Evolutionary conservation across 148 eudicot species (phyloP), one percentile per base, ranked within the genome.

Genomic region (Linanthus parryae): DNA sequence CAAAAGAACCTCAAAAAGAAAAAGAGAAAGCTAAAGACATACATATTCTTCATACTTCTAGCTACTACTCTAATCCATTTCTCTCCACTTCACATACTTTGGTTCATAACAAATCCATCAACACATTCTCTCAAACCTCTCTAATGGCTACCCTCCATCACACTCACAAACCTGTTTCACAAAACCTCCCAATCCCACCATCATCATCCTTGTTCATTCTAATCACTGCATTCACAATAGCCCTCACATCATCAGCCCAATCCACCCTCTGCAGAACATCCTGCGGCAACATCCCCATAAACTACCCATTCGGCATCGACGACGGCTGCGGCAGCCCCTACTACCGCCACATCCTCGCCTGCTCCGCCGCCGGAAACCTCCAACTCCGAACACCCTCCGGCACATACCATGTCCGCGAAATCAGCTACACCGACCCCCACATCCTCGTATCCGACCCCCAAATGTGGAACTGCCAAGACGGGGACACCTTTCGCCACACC

Each of bases 241-340:
- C 54, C 37, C 59, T 70, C 15, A 52, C 59, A 26, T 39, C 65
- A 19, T 64, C n/a, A n/a, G n/a, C 94, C 15, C 88, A 91, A 62
- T 69, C 94, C 21, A 65, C 47, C 43, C 67, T 59, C 3, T 92
- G 98, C 63, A 59, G 90, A 53, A 73, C 77, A 5, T 61, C 90
- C 6, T 91, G 98, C 27, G 94, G 81, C 15, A 67, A 68, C 24
- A 78, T 87, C 23, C 74, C 84, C 10, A 84, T 92, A 49, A 71
- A 70, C 56, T 92, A 87, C 66, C 98, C 98, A 0, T 73, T 92
- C 18, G 81, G 85, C 58, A 73, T 87, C 19, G 94, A 82, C 21
- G 81, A 84, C 21, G 98, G 98, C 15, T 92, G 94, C 17, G 95
- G 98, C 39, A 86, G 82, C 70, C 94, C 84, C 0, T 92, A 83